Base-by-base conservation (phyloP, 768 basidiomycete genomes). In the Kwoniella newhampshirensis region DNA sequence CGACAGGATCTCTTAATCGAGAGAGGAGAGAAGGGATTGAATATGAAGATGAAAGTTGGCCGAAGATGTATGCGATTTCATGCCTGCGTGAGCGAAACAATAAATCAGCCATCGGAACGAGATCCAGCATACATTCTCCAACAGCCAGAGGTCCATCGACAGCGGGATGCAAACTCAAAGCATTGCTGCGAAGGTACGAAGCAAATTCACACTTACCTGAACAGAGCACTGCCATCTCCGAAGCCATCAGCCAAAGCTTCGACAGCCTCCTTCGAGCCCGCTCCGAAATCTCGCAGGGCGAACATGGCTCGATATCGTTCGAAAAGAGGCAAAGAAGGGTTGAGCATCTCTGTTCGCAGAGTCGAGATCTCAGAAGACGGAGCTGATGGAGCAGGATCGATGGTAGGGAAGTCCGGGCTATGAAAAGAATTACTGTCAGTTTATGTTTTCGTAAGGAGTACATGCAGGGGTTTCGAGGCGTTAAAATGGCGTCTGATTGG, bases 231-330 rank as follows among this genome's bases (percentile, higher is more conserved):
- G 50, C 86, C 85, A 62, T 99, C 94, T 1, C 80, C 77, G 77
- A 99, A 98, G 1, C 96, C 96, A 39, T 84, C 83, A 0, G 92
- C 89, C 25, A 99, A 86, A 5, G 93, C 92, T 60, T 91, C 84
- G 4, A 99, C 88, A 1, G 93, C 93, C 2, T 82, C 82, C 17
- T 85, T 81, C 1, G 87, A 86, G 1, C 63, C 73, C 28, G 89
- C 88, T 9, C 70, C 70, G n/a, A 92, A 87, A 75, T 99, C 96
- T 35, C 96, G 84, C 42, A 99, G 82, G 1, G 91, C 87, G 74
- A 99, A 99, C 96, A 99, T 98, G 42, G 96, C 94, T 11, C 96
- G 85, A 74, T 99, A 99, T 25, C 96, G 85, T 66, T 89, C 85
- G 70, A 98, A 99, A 0, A 99, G 83, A 0, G 89, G 81, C 0